These are phyloP conservation scores for Sclerotinia glacialis DNA, from an alignment of 2,329 filamentous ascomycete species.

Conservation along the genomic window DNA sequence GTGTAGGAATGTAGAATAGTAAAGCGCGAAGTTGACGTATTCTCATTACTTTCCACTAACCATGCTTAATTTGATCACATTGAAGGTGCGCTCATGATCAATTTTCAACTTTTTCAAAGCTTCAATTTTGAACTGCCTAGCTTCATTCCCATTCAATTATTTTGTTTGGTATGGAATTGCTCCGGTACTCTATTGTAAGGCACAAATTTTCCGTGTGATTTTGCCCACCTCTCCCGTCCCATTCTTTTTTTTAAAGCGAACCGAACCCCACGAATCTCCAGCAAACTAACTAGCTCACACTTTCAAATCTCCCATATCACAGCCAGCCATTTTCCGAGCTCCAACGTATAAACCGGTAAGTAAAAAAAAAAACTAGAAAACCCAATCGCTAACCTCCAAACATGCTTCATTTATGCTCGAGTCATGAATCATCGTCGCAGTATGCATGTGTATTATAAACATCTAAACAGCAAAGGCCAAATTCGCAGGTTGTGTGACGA, in stretches of 20 bases:
- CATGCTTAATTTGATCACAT: conserved; percentile 8
- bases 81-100: conserved; percentile 3
- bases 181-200: conserved; percentile 14
- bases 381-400: conserved; percentile 33
- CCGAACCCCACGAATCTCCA: conserved; percentile 7
- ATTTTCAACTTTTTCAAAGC: background rate
- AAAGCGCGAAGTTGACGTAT: conserved; percentile 18
- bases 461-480: conserved; percentile 11
- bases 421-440: conserved; percentile 22
- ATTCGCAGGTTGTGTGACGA: conserved; percentile 15
- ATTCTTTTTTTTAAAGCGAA: conserved; percentile 19
- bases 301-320: background rate
- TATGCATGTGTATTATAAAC: conserved; percentile 23
- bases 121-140: background rate
- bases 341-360: conserved; percentile 5
- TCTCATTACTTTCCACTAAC: conserved; percentile 4
- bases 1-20: conserved; percentile 12
- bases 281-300: conserved; percentile 1
- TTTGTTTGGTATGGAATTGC: conserved; percentile 13
- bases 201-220: conserved; percentile 11
- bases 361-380: conserved; percentile 23
- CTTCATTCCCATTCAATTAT: conserved; percentile 10
- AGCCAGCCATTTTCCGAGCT: background rate
- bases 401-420: conserved; percentile 33
- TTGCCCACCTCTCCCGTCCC: conserved; percentile 4